phyloP scores from a whole-genome alignment of 1,139 yeast genomes.

The Yamadazyma epiphylla region DNA sequence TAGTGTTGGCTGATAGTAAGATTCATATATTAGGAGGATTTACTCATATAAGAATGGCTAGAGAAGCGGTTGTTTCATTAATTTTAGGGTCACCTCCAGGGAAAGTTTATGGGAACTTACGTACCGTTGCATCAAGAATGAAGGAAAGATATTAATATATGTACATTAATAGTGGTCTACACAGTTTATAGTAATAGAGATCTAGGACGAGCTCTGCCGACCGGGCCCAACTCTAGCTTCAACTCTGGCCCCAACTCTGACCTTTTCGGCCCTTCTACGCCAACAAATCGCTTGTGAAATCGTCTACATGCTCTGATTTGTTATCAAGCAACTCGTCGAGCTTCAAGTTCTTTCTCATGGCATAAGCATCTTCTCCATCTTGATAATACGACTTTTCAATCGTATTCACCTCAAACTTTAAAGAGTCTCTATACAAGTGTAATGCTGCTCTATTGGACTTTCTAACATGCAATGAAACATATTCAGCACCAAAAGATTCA shows the following conservation, averaged over 20 bases:
- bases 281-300: slow-evolving; percentile 40
- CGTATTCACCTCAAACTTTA: slow-evolving; percentile 74
- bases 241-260: too few relatives aligned
- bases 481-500: slow-evolving; percentile 78
- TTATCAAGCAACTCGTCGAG: slow-evolving; percentile 54
- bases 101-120: slow-evolving; percentile 92
- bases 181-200: not conserved
- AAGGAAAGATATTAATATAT: slow-evolving; percentile 79
- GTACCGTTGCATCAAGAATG: slow-evolving; percentile 95
- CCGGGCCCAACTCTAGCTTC: too few relatives aligned
- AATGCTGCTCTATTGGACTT: slow-evolving; percentile 92
- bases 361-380: slow-evolving; percentile 98
- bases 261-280: too few relatives aligned
- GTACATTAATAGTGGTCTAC: not conserved
- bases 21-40: slow-evolving; percentile 96
- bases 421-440: slow-evolving; percentile 83
- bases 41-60: slow-evolving; percentile 94
- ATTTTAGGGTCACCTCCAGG: slow-evolving; percentile 99
- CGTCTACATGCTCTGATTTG: slow-evolving; percentile 42
- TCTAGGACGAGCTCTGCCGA: slow-evolving; percentile 6
- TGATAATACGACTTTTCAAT: slow-evolving; percentile 89
- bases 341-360: slow-evolving; percentile 71
- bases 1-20: slow-evolving; percentile 93
- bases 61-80: slow-evolving; percentile 91
- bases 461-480: slow-evolving; percentile 90